Evolutionary conservation across 2,329 filamentous ascomycete species (phyloP), one percentile per base, ranked within the genome.

Genomic region (Akanthomyces uredinophilus): DNA sequence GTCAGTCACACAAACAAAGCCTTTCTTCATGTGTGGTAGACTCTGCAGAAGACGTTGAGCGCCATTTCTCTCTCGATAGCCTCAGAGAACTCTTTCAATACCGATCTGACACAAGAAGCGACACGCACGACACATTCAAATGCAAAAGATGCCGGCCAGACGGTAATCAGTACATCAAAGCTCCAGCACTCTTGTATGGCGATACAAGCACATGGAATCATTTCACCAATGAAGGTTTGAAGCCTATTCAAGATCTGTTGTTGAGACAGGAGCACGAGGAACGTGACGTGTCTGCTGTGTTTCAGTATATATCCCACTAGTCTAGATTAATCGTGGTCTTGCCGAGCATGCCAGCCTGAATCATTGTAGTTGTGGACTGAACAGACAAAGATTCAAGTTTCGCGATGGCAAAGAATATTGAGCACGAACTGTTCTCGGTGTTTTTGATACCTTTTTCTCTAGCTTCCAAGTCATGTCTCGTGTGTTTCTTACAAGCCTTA

Each of bases 201-300:
- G 95, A 99, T 71, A 98, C 95, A 24, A 98, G 92, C 76, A 94
- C 92, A n/a, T 99, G 95, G 95, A 99, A 99, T 71, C 95, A 99
- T 75, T 96, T 97, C 76, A 85, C 89, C 49, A 97, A 96, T 69
- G 85, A 87, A 4, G 88, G 86, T 0, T 76, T 99, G 71, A 84
- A 86, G 66, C 83, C 84, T 64, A 99, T 99, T 63, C 94, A 99
- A 74, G 95, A 99, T 78, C 76, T 97, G 72, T 72, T 99, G 70
- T 78, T 99, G 54, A 84, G 94, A 66, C 95, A 98, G 75, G 95
- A 99, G 77, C 85, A 83, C 63, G 83, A 81, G 4, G 87, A 94
- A 74, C 78, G 81, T 27, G 90, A 91, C 70, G 92, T 99, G 10
- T 97, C 92, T 66, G 92, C 94, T 13, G 92, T 98, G 39, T 99